Evolutionary conservation across 2,329 filamentous ascomycete genomes (phyloP).

Genomic region (Penicillium sp.): DNA sequence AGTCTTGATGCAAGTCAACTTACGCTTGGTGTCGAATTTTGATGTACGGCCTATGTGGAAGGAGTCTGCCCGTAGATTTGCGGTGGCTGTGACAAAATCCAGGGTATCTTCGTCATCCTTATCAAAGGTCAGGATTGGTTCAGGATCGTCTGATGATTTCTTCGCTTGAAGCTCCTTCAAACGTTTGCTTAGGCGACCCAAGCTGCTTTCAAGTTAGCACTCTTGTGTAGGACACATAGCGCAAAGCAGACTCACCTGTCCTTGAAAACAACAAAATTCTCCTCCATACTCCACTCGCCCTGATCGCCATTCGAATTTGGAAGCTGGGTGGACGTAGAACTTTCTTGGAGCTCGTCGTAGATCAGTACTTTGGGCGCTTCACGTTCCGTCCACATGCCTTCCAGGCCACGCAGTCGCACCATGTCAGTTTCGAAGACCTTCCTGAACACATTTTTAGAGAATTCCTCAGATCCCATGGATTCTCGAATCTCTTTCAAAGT

Average conservation of each 20-base stretch:
- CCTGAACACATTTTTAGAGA: conserved; percentile 81
- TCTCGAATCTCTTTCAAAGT: conserved; percentile 82
- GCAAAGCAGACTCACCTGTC: conserved; percentile 62
- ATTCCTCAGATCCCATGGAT: conserved; percentile 78
- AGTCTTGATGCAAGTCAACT: conserved; percentile 28
- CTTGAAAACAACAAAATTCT: conserved; percentile 85
- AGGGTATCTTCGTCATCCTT: conserved; percentile 96
- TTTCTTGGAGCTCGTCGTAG: conserved; percentile 66
- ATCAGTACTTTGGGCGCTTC: conserved; percentile 74
- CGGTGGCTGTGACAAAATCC: conserved; percentile 89
- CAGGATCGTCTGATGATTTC: conserved; percentile 43
- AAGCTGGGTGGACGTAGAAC: conserved; percentile 58
- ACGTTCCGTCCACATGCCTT: conserved; percentile 94
- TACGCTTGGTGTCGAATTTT: conserved; percentile 90
- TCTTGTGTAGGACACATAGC: background rate
- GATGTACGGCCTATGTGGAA: conserved; percentile 89
- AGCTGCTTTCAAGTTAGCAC: conserved; percentile 50
- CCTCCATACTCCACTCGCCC: conserved; percentile 76
- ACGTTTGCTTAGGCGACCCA: conserved; percentile 76
- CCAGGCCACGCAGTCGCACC: conserved; percentile 78
- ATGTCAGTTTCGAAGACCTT: conserved; percentile 93
- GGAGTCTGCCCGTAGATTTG: conserved; percentile 86
- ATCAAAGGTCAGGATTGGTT: conserved; percentile 81
- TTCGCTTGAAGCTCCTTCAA: conserved; percentile 68
- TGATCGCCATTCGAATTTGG: conserved; percentile 72